phyloP scores from a whole-genome alignment of 208 protist species.

The Trypanosoma brucei region DNA sequence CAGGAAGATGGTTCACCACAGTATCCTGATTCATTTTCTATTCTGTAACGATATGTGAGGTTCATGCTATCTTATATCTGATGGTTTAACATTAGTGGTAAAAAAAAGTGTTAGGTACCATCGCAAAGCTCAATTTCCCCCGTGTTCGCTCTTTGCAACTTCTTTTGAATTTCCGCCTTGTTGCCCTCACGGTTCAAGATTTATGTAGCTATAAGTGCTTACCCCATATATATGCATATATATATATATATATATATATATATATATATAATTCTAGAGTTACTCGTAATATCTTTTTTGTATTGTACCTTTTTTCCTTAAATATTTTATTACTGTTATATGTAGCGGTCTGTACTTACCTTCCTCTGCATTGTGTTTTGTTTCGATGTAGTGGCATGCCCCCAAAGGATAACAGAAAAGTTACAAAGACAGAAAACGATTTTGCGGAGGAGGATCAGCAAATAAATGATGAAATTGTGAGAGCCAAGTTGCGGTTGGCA shows the following conservation, averaged over 20 bases:
- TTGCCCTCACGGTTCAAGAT: too few relatives aligned
- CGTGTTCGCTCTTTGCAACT: too few relatives aligned
- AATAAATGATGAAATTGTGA: slow-evolving; percentile 56
- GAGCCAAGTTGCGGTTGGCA: slow-evolving; percentile 40
- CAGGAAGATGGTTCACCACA: slow-evolving; percentile 68
- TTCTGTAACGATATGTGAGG: neutral
- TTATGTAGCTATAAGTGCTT: too few relatives aligned
- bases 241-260: too few relatives aligned
- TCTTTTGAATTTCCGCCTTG: too few relatives aligned
- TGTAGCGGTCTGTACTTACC: neutral
- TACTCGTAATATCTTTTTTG: too few relatives aligned
- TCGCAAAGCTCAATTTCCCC: too few relatives aligned
- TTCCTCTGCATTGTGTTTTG: neutral
- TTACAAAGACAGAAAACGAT: slow-evolving; percentile 23
- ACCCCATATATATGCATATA: too few relatives aligned
- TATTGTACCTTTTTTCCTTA: too few relatives aligned
- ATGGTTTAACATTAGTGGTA: neutral
- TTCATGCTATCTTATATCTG: neutral
- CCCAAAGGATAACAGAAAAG: slow-evolving; percentile 27
- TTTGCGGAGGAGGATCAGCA: slow-evolving; percentile 60
- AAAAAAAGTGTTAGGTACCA: neutral
- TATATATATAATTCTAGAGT: too few relatives aligned
- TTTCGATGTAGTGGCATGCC: slow-evolving; percentile 9
- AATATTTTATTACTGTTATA: neutral
- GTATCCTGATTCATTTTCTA: slow-evolving; percentile 8